phyloP scores from a whole-genome alignment of 2,329 filamentous ascomycete genomes.

The Emmonsiellopsis sp. region DNA sequence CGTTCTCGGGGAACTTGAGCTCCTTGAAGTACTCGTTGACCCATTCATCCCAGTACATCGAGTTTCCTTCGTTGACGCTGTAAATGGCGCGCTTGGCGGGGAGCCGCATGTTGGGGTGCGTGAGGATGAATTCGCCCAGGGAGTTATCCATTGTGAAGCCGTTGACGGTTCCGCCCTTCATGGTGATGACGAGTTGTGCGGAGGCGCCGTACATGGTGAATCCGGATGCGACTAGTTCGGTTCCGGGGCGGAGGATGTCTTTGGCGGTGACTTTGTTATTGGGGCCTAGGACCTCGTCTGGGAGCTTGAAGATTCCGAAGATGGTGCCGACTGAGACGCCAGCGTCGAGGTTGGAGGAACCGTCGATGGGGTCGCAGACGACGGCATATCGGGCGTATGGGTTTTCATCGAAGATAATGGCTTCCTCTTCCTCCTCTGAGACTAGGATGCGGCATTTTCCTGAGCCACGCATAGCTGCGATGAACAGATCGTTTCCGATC shows the following conservation, averaged over 20 bases:
- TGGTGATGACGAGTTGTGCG: constrained; percentile 91
- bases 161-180: constrained; percentile 86
- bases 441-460: constrained; percentile 85
- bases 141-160: constrained; percentile 97
- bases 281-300: constrained; percentile 48
- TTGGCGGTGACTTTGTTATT: constrained; percentile 52
- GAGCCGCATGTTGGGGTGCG: constrained; percentile 87
- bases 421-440: constrained; percentile 95
- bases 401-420: constrained; percentile 74
- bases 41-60: constrained; percentile 84
- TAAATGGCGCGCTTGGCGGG: constrained; percentile 79
- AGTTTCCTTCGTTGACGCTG: constrained; percentile 98
- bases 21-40: constrained; percentile 83
- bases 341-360: constrained; percentile 92
- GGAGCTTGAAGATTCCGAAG: constrained; percentile 86
- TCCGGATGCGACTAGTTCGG: constrained; percentile 84
- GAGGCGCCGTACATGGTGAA: constrained; percentile 99
- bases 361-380: constrained; percentile 95
- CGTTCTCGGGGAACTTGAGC: constrained; percentile 65
- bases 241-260: constrained; percentile 81
- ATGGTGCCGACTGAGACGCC: constrained; percentile 97
- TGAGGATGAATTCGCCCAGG: constrained; percentile 96
- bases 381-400: constrained; percentile 79
- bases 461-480: constrained; percentile 86
- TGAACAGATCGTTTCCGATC: constrained; percentile 96